Evolutionary conservation across 179 eudicot species (phyloP), one percentile per base, ranked within the genome.

Genomic region (Dionaea muscipula): DNA sequence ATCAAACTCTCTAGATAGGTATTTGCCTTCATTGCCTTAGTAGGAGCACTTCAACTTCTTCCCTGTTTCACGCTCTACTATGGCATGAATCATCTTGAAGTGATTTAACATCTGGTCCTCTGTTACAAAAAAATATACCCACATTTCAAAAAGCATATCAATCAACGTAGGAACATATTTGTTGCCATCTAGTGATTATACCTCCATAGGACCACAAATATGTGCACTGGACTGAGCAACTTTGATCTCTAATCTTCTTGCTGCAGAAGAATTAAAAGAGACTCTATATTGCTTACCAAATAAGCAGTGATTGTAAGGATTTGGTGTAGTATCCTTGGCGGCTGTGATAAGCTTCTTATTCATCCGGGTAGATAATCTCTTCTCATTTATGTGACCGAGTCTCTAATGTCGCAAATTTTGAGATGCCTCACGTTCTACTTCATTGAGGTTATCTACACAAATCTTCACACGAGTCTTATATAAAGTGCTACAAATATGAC

Each of bases 211-310:
- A 28, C 35, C 35, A 28, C 35, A 28, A 28, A 28, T 8, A 28
- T 28, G 8, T 28, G 8, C 8, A 28, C 8, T 8, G 8, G 8
- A 3, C 8, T 8, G 3, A 28, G 35, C 26, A 47, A 47, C 4
- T 47, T 21, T 20, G 13, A n/a, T n/a, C n/a, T n/a, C n/a, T n/a
- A n/a, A 17, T 20, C 7, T 22, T n/a, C 21, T 17, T 7, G 3
- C 17, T 3, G 22, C 5, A 11, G 4, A 20, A 2, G 2, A 4
- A 1, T 47, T 2, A 21, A 47, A 47, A 9, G 51, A 47, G 21
- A 47, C 51, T 47, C 24, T 47, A 47, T 47, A 4, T 20, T 47
- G 13, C 21, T 47, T 47, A 20, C 51, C 51, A 47, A 22, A 17
- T 4, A 47, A 2, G 17, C 51, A 47, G 13, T 47, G 7, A 16